Conservation (phyloP, 2,329 filamentous ascomycete genomes). For the Colletotrichum orbiculare region DNA sequence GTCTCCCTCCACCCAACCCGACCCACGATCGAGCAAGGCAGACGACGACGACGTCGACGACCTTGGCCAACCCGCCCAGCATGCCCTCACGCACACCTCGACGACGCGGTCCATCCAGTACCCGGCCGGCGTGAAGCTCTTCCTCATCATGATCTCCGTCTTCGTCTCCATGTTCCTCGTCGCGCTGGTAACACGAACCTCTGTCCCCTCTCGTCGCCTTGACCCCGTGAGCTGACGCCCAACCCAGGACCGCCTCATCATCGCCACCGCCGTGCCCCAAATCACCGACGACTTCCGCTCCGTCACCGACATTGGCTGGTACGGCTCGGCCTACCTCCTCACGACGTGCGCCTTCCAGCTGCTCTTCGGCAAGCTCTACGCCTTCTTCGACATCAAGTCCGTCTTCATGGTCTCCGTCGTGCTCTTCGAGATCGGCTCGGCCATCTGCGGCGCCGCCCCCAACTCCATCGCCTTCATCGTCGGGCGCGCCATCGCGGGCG, state of each 20-base stretch:
- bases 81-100: conserved; percentile 11
- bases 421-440: conserved; percentile 45
- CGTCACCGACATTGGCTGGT: conserved; percentile 45
- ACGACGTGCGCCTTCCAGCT: conserved; percentile 45
- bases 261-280: conserved; percentile 50
- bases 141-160: conserved; percentile 31
- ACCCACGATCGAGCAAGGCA: conserved; percentile 29
- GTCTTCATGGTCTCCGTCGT: conserved; percentile 41
- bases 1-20: neutral
- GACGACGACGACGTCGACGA: conserved; percentile 20
- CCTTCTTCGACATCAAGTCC: conserved; percentile 42
- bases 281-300: conserved; percentile 47
- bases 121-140: conserved; percentile 38
- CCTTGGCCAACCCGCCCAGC: neutral
- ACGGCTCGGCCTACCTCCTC: conserved; percentile 44
- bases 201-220: neutral
- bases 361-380: conserved; percentile 46
- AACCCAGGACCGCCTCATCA: conserved; percentile 50
- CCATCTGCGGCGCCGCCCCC: conserved; percentile 47
- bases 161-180: conserved; percentile 37
- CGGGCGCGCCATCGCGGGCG: conserved; percentile 50
- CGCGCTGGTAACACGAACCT: conserved; percentile 20
- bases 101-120: conserved; percentile 26
- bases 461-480: conserved; percentile 49
- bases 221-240: neutral